Conservation (phyloP, 1,284 basidiomycete genomes). For the Ganoderma meredithae region DNA sequence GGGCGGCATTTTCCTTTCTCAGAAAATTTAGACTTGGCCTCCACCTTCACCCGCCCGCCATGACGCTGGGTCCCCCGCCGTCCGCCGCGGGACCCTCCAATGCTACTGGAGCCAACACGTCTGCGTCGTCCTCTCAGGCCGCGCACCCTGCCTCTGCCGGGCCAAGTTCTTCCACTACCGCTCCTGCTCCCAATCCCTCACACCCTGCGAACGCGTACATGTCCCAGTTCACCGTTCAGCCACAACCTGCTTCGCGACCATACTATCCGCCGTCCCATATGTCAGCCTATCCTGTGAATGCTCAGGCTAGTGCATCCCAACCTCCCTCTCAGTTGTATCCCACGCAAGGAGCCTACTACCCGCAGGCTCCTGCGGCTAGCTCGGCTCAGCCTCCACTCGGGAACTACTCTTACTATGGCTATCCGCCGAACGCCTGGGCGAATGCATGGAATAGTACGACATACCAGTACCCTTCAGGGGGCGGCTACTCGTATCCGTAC, state of each 20-base stretch:
- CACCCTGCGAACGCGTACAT: slow-evolving; percentile 23
- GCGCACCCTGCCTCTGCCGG: background rate
- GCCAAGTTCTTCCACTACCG: background rate
- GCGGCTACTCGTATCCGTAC: slow-evolving; percentile 28
- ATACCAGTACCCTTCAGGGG: slow-evolving; percentile 28
- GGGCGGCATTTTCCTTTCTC: slow-evolving; percentile 34
- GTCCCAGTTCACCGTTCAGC: slow-evolving; percentile 28
- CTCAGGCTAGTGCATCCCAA: slow-evolving; percentile 11
- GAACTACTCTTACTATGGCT: slow-evolving; percentile 38
- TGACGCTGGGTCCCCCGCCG: slow-evolving; percentile 40
- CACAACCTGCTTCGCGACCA: slow-evolving; percentile 19
- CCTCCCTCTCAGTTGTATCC: slow-evolving; percentile 16
- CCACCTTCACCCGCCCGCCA: slow-evolving; percentile 14
- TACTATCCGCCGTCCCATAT: slow-evolving; percentile 14
- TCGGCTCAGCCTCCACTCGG: slow-evolving; percentile 15
- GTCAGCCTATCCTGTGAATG: slow-evolving; percentile 2
- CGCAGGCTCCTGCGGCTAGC: slow-evolving; percentile 14
- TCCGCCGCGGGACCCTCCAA: slow-evolving; percentile 39
- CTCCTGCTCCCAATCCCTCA: slow-evolving; percentile 18
- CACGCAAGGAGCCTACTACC: slow-evolving; percentile 18
- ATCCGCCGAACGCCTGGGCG: slow-evolving; percentile 36
- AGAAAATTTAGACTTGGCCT: slow-evolving; percentile 24
- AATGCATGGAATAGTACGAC: slow-evolving; percentile 35
- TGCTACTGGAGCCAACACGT: background rate
- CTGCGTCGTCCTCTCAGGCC: background rate